Percentiles rank a stretch among this genome's conserved stretches.
Evolutionary conservation across 1,284 basidiomycete genomes (phyloP).

Genomic region (Trametes versicolor): DNA sequence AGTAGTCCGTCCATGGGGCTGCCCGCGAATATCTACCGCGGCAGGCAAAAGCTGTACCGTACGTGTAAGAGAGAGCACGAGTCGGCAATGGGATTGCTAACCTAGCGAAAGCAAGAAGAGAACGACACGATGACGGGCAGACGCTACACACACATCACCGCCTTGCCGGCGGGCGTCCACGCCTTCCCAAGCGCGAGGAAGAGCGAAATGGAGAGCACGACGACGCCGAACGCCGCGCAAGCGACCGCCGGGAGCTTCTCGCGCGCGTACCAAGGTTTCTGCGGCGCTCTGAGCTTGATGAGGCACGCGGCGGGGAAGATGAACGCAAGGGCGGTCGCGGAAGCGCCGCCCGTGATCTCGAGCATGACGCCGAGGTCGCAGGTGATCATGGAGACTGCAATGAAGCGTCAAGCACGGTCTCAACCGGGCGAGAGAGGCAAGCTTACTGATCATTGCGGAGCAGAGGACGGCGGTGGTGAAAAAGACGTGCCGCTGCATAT

Average conservation of each 20-base stretch:
- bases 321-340: slow-evolving; percentile 94
- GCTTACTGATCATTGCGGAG: slow-evolving; percentile 84
- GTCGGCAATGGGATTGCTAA: not conserved
- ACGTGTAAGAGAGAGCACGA: not conserved
- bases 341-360: slow-evolving; percentile 96
- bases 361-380: slow-evolving; percentile 98
- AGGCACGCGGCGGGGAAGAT: slow-evolving; percentile 94
- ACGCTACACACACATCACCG: slow-evolving; percentile 68
- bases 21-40: slow-evolving; percentile 16
- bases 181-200: slow-evolving; percentile 79
- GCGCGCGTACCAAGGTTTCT: slow-evolving; percentile 70
- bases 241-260: slow-evolving; percentile 78
- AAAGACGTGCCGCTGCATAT: slow-evolving; percentile 86
- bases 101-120: not conserved
- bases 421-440: slow-evolving; percentile 13
- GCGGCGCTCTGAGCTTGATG: slow-evolving; percentile 73
- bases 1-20: slow-evolving; percentile 24
- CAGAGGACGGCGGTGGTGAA: slow-evolving; percentile 91
- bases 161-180: slow-evolving; percentile 75
- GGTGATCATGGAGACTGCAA: slow-evolving; percentile 86
- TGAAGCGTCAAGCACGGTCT: slow-evolving; percentile 11
- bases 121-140: not conserved
- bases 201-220: slow-evolving; percentile 85
- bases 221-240: slow-evolving; percentile 79
- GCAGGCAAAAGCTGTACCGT: slow-evolving; percentile 18